A percentile compares a stretch with the other conserved stretches of the same genome.
These are phyloP conservation scores for Peterozyma xylosa DNA, from an alignment of 805 yeast genomes.

Conservation along the genomic window DNA sequence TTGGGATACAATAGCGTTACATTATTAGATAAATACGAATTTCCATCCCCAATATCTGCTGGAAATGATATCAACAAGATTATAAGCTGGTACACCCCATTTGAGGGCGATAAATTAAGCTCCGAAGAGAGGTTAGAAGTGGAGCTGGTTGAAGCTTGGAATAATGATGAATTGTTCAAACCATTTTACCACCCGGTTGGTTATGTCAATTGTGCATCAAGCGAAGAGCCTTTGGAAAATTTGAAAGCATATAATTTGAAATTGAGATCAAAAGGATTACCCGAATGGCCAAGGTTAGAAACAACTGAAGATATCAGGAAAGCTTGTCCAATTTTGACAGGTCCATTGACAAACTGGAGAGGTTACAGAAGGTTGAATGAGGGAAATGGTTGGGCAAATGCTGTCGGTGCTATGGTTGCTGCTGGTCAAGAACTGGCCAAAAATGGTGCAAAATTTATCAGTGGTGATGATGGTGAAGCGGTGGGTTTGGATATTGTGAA, in stretches of 20 bases:
- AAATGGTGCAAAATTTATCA: slow-evolving; percentile 22
- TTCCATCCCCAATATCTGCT: too few species aligned
- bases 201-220: not conserved
- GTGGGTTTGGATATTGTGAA: not conserved
- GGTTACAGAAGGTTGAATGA: slow-evolving; percentile 3
- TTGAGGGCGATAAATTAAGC: not conserved
- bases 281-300: slow-evolving; percentile 2
- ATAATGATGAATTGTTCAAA: too few species aligned
- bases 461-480: slow-evolving; percentile 8
- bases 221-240: slow-evolving; percentile 6
- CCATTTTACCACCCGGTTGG: too few species aligned
- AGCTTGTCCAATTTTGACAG: slow-evolving; percentile 5
- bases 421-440: slow-evolving; percentile 15
- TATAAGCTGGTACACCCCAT: too few species aligned
- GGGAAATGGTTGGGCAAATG: slow-evolving; percentile 23
- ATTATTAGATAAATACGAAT: not conserved
- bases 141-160: too few species aligned
- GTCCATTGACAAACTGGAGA: slow-evolving; percentile 2
- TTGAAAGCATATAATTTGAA: too few species aligned
- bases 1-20: slow-evolving; percentile 3
- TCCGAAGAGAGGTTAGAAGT: not conserved
- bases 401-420: slow-evolving; percentile 17
- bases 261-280: not conserved
- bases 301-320: slow-evolving; percentile 5
- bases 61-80: too few species aligned